Evolutionary conservation across 768 basidiomycete species (phyloP).

Genomic region (Lactarius indigo): DNA sequence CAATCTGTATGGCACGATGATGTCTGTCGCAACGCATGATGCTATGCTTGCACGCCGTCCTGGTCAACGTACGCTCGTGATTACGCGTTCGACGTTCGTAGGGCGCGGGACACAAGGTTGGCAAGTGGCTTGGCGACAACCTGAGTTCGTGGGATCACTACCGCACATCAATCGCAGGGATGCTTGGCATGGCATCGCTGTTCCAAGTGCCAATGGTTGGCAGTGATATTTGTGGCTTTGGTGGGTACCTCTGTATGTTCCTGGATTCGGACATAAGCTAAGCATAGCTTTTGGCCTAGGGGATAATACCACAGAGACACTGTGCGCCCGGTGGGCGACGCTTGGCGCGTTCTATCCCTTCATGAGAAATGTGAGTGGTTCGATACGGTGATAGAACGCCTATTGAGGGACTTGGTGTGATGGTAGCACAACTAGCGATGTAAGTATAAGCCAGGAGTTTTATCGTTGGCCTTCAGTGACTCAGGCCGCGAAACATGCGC

Average conservation of each 20-base stretch:
- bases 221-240: slow-evolving; percentile 68
- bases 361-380: slow-evolving; percentile 61
- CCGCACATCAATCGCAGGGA: slow-evolving; percentile 55
- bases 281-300: slow-evolving; percentile 32
- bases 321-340: slow-evolving; percentile 76
- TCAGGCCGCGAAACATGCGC: slow-evolving; percentile 53
- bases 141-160: slow-evolving; percentile 58
- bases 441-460: slow-evolving; percentile 59
- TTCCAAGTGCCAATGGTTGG: slow-evolving; percentile 77
- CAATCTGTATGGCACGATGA: slow-evolving; percentile 70
- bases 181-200: slow-evolving; percentile 61
- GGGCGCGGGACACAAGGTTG: slow-evolving; percentile 62
- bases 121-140: slow-evolving; percentile 75
- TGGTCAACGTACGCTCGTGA: slow-evolving; percentile 55
- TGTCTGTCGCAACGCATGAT: slow-evolving; percentile 57
- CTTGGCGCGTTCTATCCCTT: slow-evolving; percentile 77
- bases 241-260: slow-evolving; percentile 33
- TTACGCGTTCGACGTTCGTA: slow-evolving; percentile 74
- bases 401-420: slow-evolving; percentile 19
- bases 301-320: slow-evolving; percentile 59
- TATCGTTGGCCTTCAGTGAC: slow-evolving; percentile 59
- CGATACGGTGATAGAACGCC: not conserved
- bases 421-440: slow-evolving; percentile 53
- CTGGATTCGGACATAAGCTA: not conserved
- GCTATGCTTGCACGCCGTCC: slow-evolving; percentile 64